Base-by-base conservation (phyloP, 2,329 filamentous ascomycete species). In the Colletotrichum trifolii region DNA sequence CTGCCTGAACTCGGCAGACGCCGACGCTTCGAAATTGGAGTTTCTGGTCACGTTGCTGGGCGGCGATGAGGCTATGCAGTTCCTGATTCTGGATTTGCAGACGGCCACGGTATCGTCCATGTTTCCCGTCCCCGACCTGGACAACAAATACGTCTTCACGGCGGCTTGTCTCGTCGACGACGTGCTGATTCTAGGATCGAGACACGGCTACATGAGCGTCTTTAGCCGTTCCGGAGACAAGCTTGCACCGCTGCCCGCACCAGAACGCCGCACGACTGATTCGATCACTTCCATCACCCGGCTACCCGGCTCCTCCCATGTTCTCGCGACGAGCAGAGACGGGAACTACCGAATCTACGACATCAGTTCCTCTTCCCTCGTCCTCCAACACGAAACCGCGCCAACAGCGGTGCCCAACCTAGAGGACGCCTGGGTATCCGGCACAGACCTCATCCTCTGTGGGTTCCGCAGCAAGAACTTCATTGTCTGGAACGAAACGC, bases 391-490 rank as follows among this genome's bases (percentile, higher is more conserved):
- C 75, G 87, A 90, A 69, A 86, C 90, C 1, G 80, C 82, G 3
- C 86, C 91, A 1, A 89, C 92, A 0, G 88, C 96, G 47, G 91
- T 91, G 1, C 89, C 91, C 1, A 88, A 92, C 69, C 85, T 97
- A 42, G 92, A 96, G 75, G 89, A 89, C 0, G 84, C 90, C 0
- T 90, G 87, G 78, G 85, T 95, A 64, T 70, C 70, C 40, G 62
- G 67, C 9, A 75, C 47, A n/a, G 83, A 91, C 50, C 79, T 97
- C 1, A 80, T 94, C 35, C 79, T 97, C 11, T 92, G 90, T 74
- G 95, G 95, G 3, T 98, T 97, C 78, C 88, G 87, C 60, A 89
- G 91, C 73, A 93, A 89, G 67, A 82, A 88, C 50, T 96, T 98
- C 73, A 82, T 97, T 11, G 85, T 95, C 9, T 96, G 92, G 87